Percentiles rank a stretch among this genome's conserved stretches.
Evolutionary conservation across 2,329 filamentous ascomycete genomes (phyloP).

Genomic region (Hypoxylon sp.): DNA sequence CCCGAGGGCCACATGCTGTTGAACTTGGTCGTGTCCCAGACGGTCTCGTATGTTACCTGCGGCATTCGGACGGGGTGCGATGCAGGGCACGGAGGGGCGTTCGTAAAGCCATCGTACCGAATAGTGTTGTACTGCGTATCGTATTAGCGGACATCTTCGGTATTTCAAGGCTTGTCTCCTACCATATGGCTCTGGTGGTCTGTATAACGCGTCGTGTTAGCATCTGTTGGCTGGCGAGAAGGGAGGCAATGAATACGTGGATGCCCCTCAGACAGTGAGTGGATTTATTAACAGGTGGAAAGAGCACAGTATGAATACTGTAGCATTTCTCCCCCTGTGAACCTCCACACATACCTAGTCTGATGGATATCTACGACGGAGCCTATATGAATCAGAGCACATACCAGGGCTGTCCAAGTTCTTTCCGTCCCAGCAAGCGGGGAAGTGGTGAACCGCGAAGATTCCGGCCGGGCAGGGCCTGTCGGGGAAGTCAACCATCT

Average conservation of each 20-base stretch:
- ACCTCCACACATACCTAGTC: no score
- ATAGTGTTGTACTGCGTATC: constrained; percentile 44
- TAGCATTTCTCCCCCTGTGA: no score
- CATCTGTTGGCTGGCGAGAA: no score
- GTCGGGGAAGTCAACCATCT: constrained; percentile 53
- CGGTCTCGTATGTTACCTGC: constrained; percentile 59
- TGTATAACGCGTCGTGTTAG: no score
- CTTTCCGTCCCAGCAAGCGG: constrained; percentile 47
- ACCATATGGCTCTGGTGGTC: constrained; percentile 37
- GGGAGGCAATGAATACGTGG: no score
- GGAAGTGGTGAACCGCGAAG: constrained; percentile 57
- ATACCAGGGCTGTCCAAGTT: constrained; percentile 39
- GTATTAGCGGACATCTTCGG: no score
- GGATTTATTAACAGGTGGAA: no score
- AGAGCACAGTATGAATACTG: no score
- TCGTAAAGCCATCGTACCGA: constrained; percentile 38
- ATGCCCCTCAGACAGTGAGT: no score
- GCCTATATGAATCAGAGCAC: no score
- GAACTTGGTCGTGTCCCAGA: constrained; percentile 59
- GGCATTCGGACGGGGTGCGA: constrained; percentile 52
- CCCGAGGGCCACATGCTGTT: constrained; percentile 54
- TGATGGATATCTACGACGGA: no score
- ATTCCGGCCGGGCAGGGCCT: constrained; percentile 55
- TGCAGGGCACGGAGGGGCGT: constrained; percentile 47
- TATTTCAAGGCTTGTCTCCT: no score